Evolutionary conservation across 2,329 filamentous ascomycete genomes (phyloP).

Genomic region (Calonectria hawksworthii): DNA sequence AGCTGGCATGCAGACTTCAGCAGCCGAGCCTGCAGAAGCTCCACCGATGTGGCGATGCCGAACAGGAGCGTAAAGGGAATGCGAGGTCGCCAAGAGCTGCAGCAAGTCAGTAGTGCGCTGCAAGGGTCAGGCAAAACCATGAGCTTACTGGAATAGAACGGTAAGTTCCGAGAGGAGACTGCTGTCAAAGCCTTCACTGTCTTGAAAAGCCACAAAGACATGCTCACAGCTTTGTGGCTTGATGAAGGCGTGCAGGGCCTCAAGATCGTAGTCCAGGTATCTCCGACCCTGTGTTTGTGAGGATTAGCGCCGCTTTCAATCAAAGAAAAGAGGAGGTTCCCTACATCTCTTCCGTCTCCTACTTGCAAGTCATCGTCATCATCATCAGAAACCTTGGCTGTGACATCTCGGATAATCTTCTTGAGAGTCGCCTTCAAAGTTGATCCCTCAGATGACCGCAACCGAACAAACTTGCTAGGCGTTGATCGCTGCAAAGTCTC

Average conservation of each 20-base stretch:
- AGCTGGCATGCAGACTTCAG: constrained; percentile 76
- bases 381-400: constrained; percentile 61
- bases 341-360: constrained; percentile 62
- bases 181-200: constrained; percentile 86
- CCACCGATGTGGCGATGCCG: constrained; percentile 85
- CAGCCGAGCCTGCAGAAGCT: constrained; percentile 82
- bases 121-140: too few relatives aligned
- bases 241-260: constrained; percentile 75
- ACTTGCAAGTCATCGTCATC: constrained; percentile 70
- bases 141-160: constrained; percentile 73
- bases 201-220: constrained; percentile 81
- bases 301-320: not conserved
- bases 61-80: constrained; percentile 85
- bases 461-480: constrained; percentile 71
- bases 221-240: constrained; percentile 66
- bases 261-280: constrained; percentile 84
- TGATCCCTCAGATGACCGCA: constrained; percentile 79
- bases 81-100: constrained; percentile 75
- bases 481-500: constrained; percentile 64
- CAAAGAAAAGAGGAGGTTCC: constrained; percentile 32
- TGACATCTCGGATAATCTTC: constrained; percentile 78
- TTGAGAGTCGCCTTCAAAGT: constrained; percentile 82
- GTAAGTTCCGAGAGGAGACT: constrained; percentile 80
- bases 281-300: constrained; percentile 66
- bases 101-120: constrained; percentile 47